Evolutionary conservation across 768 basidiomycete genomes (phyloP), one percentile per base, ranked within the genome.

Genomic region (Galerina marginata): DNA sequence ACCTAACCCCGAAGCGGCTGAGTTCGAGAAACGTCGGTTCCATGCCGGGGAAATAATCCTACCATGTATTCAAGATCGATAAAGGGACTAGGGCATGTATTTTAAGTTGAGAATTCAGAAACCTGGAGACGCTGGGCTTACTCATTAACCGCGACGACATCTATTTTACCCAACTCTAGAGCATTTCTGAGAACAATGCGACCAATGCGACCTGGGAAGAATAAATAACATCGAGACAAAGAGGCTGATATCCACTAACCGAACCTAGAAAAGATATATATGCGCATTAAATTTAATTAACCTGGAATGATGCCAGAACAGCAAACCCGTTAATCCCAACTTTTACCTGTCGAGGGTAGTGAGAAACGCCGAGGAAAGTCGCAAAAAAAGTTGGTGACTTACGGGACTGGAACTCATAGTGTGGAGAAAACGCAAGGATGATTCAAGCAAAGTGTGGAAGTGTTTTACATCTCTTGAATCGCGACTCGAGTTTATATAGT

Each of bases 151-250:
- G 93, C 94, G 60, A 93, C 87, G 72, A 97, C 85, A 16, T 92
- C 78, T 69, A 94, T 80, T 45, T 87, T 86, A 38, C 77, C 72
- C 72, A 85, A 80, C 64, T 84, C 78, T 66, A 95, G 80, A 46
- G 94, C 93, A 82, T 96, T 96, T 63, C 96, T 89, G 72, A 91
- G 81, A 62, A 98, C 95, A 73, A 97, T 93, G 77, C 96, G 94
- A 74, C 96, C 95, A 75, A 97, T 96, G 79, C 96, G 94, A 80
- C 95, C 95, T 94, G 38, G 2, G 1, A 33, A 39, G 9, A 29
- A 65, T 26, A 10, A 43, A 44, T 25, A 58, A 47, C 29, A 44
- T 50, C 5, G 33, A 48, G 23, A 12, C 33, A 57, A 42, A 40
- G 42, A 26, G 2, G 6, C 38, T 15, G 15, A 44, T 6, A 55